A percentile compares a stretch with the other conserved stretches of the same genome.
phyloP scores from a whole-genome alignment of 139 green algal genomes.

The Gonium pectorale region DNA sequence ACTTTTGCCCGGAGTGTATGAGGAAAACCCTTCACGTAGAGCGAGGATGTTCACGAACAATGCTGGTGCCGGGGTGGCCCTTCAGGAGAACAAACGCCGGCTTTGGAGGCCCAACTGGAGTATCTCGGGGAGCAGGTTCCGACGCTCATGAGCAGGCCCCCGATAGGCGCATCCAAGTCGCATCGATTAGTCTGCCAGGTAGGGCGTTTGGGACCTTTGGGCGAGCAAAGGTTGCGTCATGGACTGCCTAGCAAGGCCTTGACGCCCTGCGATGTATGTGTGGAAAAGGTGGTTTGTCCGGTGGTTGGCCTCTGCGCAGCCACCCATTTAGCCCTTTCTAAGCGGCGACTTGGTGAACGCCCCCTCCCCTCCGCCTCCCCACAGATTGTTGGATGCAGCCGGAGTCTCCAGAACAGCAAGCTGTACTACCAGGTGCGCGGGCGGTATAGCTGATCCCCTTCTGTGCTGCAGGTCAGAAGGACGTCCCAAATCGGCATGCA shows the following conservation, averaged over 20 bases:
- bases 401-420: slow-evolving; percentile 24
- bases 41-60: too few species aligned
- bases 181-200: slow-evolving; percentile 16
- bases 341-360: too few species aligned
- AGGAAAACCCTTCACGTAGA: too few species aligned
- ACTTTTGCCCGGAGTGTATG: too few species aligned
- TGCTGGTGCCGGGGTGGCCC: too few species aligned
- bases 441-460: not conserved
- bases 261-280: not conserved
- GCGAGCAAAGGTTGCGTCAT: too few species aligned
- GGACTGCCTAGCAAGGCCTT: too few species aligned
- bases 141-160: slow-evolving; percentile 9
- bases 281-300: not conserved
- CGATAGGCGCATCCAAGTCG: slow-evolving; percentile 3
- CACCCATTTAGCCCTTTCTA: too few species aligned
- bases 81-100: too few species aligned
- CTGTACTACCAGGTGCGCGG: slow-evolving; percentile 23
- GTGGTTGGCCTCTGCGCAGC: not conserved
- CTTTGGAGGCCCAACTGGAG: too few species aligned
- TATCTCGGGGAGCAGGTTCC: slow-evolving; percentile 25
- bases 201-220: not conserved
- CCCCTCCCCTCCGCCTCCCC: not conserved
- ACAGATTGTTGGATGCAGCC: slow-evolving; percentile 28
- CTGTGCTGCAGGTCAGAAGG: too few species aligned
- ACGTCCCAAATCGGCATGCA: too few species aligned